Base-by-base conservation (phyloP, 2,329 filamentous ascomycete species). In the Chaetothyriales sp. region DNA sequence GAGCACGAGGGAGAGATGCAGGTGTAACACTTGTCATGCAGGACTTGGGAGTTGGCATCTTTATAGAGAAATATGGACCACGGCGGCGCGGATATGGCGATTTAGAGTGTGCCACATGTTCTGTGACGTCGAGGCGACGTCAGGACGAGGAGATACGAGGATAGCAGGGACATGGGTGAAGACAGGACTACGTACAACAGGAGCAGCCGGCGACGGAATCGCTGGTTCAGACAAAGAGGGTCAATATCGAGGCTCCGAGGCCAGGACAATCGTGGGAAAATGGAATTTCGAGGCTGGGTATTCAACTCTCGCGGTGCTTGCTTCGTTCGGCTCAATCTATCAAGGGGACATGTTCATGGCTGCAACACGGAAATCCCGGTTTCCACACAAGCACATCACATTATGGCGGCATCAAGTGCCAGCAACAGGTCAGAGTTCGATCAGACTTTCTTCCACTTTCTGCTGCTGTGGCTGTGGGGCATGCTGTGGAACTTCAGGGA, bases 371-470 rank as follows among this genome's bases (percentile, higher is more conserved):
- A 15, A 15, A 39, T 39, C 32, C 32, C 15, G 32, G 32, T 19
- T n/a, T 45, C 43, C 7, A 4, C 10, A 2, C 43, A 20, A n/a
- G n/a, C n/a, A n/a, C n/a, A n/a, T n/a, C n/a, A n/a, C n/a, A n/a
- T n/a, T n/a, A n/a, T n/a, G n/a, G 8, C 18, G 3, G 22, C 28
- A 36, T 36, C 2, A 12, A 9, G 28, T 8, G 28, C 4, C 28
- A 12, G 12, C 28, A 36, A 9, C 43, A 45, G 22, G n/a, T 65
- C 66, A 89, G 55, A 90, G 72, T 65, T 92, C 86, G 66, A 92
- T 92, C 61, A 92, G 68, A 52, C 80, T 83, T 66, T 90, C 86
- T 66, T 90, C 85, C 46, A 83, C 74, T 58, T 74, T 70, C 43
- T 70, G 67, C 50, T 65, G 63, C 45, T 76, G 62, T 49, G 77